Percentiles rank a stretch among this genome's conserved stretches.
Evolutionary conservation across 1,284 basidiomycete species (phyloP).

Genomic region (Xerocomus amazonicus): DNA sequence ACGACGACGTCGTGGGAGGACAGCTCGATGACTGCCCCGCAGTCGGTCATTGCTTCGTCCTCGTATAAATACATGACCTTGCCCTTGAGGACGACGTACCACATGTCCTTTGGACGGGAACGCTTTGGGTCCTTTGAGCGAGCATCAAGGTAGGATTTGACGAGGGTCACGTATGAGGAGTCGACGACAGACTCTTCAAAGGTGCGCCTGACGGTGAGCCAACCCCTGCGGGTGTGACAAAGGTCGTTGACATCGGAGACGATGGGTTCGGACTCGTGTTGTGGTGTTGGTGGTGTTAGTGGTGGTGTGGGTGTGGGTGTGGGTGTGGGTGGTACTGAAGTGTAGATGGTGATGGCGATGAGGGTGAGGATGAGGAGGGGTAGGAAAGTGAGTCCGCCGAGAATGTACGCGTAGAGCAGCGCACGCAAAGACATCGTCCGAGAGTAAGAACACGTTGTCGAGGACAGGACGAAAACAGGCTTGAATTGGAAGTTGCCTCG

Average conservation of each 20-base stretch:
- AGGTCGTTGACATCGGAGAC: constrained; percentile 46
- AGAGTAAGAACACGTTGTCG: background rate
- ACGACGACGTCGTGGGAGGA: constrained; percentile 70
- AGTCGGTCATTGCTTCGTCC: constrained; percentile 83
- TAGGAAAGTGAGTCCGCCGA: constrained; percentile 85
- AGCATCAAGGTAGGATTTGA: constrained; percentile 70
- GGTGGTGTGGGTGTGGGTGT: constrained; percentile 38
- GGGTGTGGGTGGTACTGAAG: constrained; percentile 71
- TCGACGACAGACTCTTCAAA: constrained; percentile 65
- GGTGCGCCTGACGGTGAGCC: constrained; percentile 81
- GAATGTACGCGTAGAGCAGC: constrained; percentile 75
- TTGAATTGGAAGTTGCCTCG: background rate
- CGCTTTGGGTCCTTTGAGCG: constrained; percentile 76
- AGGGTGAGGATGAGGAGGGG: constrained; percentile 62
- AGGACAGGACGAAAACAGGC: background rate
- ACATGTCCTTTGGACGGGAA: constrained; percentile 81
- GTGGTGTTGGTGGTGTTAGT: constrained; percentile 26
- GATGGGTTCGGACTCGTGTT: constrained; percentile 18
- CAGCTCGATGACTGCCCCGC: constrained; percentile 81
- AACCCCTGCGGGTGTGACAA: constrained; percentile 70
- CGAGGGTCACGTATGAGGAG: constrained; percentile 64
- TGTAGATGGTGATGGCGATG: constrained; percentile 66
- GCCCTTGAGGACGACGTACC: constrained; percentile 86
- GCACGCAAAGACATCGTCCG: constrained; percentile 57
- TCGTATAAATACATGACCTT: constrained; percentile 89